These are phyloP conservation scores for Aspergillus intermedius DNA, from an alignment of 2,329 filamentous ascomycete genomes.

Conservation along the genomic window DNA sequence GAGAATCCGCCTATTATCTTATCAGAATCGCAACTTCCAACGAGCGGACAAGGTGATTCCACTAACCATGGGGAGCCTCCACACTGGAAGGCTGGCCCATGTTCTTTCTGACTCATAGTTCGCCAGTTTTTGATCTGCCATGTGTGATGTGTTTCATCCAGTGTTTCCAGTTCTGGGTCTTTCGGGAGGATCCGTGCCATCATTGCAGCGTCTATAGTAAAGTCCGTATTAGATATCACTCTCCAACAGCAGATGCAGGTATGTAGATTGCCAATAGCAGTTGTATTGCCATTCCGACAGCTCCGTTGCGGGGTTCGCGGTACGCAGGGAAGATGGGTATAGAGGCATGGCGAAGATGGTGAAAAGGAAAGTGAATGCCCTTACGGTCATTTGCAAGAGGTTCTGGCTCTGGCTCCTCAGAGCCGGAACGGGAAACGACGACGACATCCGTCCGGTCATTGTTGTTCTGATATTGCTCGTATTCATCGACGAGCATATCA, in stretches of 20 bases:
- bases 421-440: constrained; percentile 56
- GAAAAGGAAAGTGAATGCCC: constrained; percentile 15
- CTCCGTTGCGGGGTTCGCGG: constrained; percentile 6
- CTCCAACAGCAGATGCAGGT: background rate
- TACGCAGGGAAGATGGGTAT: background rate
- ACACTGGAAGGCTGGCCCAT: constrained; percentile 81
- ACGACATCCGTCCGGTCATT: constrained; percentile 58
- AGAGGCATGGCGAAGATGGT: background rate
- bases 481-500: constrained; percentile 57
- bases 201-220: constrained; percentile 67
- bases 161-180: constrained; percentile 70
- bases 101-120: constrained; percentile 67
- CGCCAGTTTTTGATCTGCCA: constrained; percentile 88
- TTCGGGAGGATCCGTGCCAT: constrained; percentile 70
- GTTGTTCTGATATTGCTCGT: constrained; percentile 46
- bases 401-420: constrained; percentile 50
- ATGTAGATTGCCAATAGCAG: constrained; percentile 1
- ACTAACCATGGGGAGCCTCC: constrained; percentile 79
- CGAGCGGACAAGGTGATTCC: constrained; percentile 2
- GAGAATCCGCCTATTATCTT: constrained; percentile 69
- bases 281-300: constrained; percentile 3
- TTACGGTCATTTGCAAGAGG: constrained; percentile 55
- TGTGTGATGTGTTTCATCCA: constrained; percentile 69
- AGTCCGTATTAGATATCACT: background rate
- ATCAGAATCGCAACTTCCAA: constrained; percentile 15